Percentiles rank a stretch among this genome's conserved stretches.
Conservation (phyloP, 2,329 filamentous ascomycete species). For the Paraphoma sp. region DNA sequence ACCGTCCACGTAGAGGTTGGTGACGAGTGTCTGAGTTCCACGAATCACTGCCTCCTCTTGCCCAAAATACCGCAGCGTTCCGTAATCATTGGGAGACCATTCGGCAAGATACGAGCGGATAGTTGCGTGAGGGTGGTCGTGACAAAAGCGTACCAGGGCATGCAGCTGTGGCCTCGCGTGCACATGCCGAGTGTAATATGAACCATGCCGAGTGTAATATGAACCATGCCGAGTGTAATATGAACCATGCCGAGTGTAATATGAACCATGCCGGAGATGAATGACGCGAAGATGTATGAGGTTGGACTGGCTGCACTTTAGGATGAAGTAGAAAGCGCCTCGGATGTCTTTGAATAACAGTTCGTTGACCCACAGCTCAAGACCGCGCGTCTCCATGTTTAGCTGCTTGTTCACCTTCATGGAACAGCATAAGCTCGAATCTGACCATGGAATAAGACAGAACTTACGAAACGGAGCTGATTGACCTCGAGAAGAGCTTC, state of each 20-base stretch:
- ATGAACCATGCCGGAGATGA: background rate
- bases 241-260: too few species aligned
- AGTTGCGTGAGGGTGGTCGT: background rate
- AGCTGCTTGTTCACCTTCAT: background rate
- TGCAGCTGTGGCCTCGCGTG: background rate
- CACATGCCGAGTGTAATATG: background rate
- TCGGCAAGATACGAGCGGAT: background rate
- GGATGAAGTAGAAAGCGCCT: background rate
- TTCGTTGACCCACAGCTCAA: background rate
- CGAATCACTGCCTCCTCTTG: background rate
- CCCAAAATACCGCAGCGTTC: background rate
- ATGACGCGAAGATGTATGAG: background rate
- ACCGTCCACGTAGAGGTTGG: background rate
- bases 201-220: too few species aligned
- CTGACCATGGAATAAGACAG: background rate
- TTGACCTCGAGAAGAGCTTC: background rate
- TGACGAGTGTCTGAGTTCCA: background rate
- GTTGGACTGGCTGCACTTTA: background rate
- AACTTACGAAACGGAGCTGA: background rate
- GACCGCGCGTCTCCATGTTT: background rate
- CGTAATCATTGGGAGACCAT: background rate
- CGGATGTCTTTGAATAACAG: background rate
- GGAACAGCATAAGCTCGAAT: background rate
- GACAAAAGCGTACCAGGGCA: background rate
- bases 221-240: background rate